A percentile compares a stretch with the other conserved stretches of the same genome.
phyloP scores from a whole-genome alignment of 2,329 filamentous ascomycete species.

The Paracoccidioides lutzii region DNA sequence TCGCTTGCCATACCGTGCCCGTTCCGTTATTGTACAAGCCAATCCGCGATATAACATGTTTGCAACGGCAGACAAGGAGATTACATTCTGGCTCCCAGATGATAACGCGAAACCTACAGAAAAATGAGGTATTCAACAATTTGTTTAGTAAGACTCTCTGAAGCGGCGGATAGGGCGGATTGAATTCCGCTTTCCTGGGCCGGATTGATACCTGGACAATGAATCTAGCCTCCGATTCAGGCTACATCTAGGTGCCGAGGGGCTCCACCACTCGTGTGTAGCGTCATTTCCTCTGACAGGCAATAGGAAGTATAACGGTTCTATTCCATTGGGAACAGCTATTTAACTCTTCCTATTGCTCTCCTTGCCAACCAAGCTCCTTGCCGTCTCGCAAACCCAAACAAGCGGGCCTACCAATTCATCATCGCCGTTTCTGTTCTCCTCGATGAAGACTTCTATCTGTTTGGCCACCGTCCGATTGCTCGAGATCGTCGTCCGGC shows the following conservation, averaged over 20 bases:
- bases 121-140: constrained; percentile 16
- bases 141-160: background rate
- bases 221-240: background rate
- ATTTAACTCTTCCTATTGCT: constrained; percentile 31
- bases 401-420: constrained; percentile 46
- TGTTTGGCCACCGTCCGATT: constrained; percentile 56
- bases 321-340: background rate
- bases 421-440: constrained; percentile 35
- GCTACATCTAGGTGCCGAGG: background rate
- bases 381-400: constrained; percentile 52
- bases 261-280: too few species aligned
- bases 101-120: constrained; percentile 29
- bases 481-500: constrained; percentile 55
- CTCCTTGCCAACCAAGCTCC: constrained; percentile 56
- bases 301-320: background rate
- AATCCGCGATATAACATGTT: constrained; percentile 89
- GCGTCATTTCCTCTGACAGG: too few species aligned
- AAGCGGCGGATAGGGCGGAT: background rate
- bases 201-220: background rate
- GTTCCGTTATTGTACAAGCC: constrained; percentile 31
- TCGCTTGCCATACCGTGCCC: constrained; percentile 36
- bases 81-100: constrained; percentile 67
- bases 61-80: constrained; percentile 75
- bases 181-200: too few species aligned
- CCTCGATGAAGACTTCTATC: constrained; percentile 48